Evolutionary conservation across 495 filamentous ascomycete species (phyloP).

Genomic region (Thozetella sp.): DNA sequence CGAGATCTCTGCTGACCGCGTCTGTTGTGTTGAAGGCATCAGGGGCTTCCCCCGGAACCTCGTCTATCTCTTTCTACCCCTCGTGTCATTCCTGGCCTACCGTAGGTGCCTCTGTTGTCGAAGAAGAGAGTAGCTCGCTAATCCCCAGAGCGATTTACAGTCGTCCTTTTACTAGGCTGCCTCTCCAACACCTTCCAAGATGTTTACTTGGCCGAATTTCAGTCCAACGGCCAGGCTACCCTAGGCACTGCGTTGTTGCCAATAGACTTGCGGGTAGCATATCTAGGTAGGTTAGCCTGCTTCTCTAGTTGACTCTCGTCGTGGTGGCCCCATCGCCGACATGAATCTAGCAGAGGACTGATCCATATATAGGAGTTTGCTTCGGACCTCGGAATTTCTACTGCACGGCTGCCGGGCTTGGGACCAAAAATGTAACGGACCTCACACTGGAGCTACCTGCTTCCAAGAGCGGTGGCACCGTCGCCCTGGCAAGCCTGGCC

Average conservation of each 20-base stretch:
- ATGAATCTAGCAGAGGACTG: too few relatives aligned
- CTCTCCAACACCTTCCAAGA: slow-evolving; percentile 14
- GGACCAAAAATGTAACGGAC: slow-evolving; percentile 5
- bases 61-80: slow-evolving; percentile 11
- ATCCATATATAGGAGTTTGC: slow-evolving; percentile 16
- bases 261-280: slow-evolving; percentile 24
- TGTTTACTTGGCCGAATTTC: slow-evolving; percentile 16
- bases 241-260: slow-evolving; percentile 10
- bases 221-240: slow-evolving; percentile 11
- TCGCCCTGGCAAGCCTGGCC: slow-evolving; percentile 15
- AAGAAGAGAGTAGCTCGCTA: not conserved
- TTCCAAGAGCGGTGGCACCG: slow-evolving; percentile 16
- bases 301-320: not conserved
- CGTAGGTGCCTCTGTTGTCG: slow-evolving; percentile 6
- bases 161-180: slow-evolving; percentile 20
- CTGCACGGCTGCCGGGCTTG: slow-evolving; percentile 13
- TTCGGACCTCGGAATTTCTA: slow-evolving; percentile 17
- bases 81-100: slow-evolving; percentile 19
- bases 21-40: not conserved
- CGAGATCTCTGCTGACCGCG: not conserved
- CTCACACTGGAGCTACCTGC: slow-evolving; percentile 8
- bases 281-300: slow-evolving; percentile 12
- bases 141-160: slow-evolving; percentile 10
- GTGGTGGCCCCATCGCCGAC: too few relatives aligned
- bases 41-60: not conserved